These are phyloP conservation scores for Thecaphora frezii DNA, from an alignment of 1,284 basidiomycete species.

Conservation along the genomic window DNA sequence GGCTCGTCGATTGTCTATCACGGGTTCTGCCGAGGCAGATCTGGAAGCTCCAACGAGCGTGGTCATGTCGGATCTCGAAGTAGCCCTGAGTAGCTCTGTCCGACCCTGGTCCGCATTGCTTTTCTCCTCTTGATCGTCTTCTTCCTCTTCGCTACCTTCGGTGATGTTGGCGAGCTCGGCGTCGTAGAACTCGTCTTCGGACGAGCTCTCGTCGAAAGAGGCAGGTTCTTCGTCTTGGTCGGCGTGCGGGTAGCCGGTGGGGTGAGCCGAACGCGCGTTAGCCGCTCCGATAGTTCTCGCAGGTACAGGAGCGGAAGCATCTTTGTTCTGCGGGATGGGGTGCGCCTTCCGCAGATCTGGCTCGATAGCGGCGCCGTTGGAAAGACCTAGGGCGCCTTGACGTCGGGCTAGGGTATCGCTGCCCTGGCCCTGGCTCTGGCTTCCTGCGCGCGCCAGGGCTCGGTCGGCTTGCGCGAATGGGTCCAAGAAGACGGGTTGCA, in stretches of 20 bases:
- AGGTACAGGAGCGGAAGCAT: no score
- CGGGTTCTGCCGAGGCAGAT: conserved; percentile 4
- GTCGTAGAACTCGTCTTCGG: conserved; percentile 42
- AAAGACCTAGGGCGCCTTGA: not conserved
- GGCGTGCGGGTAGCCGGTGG: not conserved
- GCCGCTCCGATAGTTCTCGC: no score
- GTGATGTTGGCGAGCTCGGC: conserved; percentile 48
- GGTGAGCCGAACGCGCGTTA: no score
- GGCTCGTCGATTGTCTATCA: no score
- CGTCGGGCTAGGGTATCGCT: no score
- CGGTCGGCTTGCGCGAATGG: conserved; percentile 26
- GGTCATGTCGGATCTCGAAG: no score
- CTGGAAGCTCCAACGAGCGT: no score
- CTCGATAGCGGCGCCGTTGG: not conserved
- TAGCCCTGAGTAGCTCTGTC: no score
- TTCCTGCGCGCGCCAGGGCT: conserved; percentile 16
- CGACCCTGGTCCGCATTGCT: no score
- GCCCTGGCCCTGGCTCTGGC: not conserved
- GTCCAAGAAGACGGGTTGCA: conserved; percentile 9
- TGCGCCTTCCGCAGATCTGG: no score
- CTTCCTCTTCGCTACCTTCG: conserved; percentile 44
- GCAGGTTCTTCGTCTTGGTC: conserved; percentile 11
- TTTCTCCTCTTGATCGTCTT: conserved; percentile 18
- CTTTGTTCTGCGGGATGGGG: no score
- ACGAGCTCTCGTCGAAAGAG: conserved; percentile 14